These are phyloP conservation scores for Evansstolkia leycettana DNA, from an alignment of 495 filamentous ascomycete species.

Conservation along the genomic window DNA sequence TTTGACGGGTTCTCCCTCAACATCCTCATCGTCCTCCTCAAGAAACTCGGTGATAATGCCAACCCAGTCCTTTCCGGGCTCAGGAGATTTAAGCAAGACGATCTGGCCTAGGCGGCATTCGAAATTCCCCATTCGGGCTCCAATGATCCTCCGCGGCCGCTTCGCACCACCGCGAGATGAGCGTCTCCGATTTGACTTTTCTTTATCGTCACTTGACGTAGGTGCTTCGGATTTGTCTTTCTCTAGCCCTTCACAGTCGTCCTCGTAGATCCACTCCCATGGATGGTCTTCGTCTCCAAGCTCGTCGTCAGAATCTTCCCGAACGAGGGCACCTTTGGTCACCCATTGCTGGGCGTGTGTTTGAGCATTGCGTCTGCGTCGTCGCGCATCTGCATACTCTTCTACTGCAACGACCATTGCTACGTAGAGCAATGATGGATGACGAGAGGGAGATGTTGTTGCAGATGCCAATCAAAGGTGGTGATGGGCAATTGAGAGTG, in stretches of 20 bases:
- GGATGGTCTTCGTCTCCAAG: slow-evolving; percentile 71
- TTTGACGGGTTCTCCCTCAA: slow-evolving; percentile 34
- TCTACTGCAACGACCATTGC: slow-evolving; percentile 12
- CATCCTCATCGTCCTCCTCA: slow-evolving; percentile 50
- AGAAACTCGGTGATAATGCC: slow-evolving; percentile 74
- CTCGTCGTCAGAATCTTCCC: slow-evolving; percentile 90
- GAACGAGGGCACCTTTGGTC: slow-evolving; percentile 49
- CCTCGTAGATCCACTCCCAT: slow-evolving; percentile 86
- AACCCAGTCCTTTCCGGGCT: slow-evolving; percentile 75
- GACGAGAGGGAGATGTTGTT: too few relatives aligned
- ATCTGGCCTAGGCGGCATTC: slow-evolving; percentile 71
- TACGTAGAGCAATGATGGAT: not conserved
- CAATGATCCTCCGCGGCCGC: slow-evolving; percentile 46
- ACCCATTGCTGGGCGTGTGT: slow-evolving; percentile 49
- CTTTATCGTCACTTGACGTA: slow-evolving; percentile 23
- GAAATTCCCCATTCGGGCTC: slow-evolving; percentile 77
- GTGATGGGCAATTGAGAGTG: not conserved
- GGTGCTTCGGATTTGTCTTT: slow-evolving; percentile 10
- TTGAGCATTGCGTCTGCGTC: slow-evolving; percentile 14
- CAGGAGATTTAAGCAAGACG: slow-evolving; percentile 75
- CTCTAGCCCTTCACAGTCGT: slow-evolving; percentile 13
- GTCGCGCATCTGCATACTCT: slow-evolving; percentile 6
- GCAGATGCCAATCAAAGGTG: not conserved
- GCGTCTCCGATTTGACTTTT: slow-evolving; percentile 20
- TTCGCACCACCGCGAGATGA: slow-evolving; percentile 16